These are phyloP conservation scores for Coprinellus micaceus DNA, from an alignment of 768 basidiomycete genomes.

Conservation along the genomic window DNA sequence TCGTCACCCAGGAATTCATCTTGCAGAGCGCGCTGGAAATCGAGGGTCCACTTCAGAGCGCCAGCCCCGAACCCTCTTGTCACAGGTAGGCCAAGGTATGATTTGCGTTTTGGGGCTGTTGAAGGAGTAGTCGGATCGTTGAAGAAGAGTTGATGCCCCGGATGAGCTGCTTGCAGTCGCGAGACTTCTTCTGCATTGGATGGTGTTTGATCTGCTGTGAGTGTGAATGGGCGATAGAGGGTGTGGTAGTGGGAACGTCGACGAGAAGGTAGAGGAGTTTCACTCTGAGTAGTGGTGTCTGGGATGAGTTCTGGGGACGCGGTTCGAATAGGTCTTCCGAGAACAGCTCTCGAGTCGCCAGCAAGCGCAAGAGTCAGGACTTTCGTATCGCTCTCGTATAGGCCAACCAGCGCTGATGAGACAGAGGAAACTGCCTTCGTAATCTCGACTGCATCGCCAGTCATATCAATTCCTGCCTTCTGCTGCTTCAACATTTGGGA, in stretches of 20 bases:
- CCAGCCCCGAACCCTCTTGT: slow-evolving; percentile 45
- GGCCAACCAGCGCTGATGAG: slow-evolving; percentile 41
- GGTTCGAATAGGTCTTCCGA: slow-evolving; percentile 34
- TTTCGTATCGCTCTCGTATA: slow-evolving; percentile 39
- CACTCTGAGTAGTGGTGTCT: not conserved
- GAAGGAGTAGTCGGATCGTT: slow-evolving; percentile 23
- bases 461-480: not conserved
- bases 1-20: slow-evolving; percentile 32
- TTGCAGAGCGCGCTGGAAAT: slow-evolving; percentile 33
- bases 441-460: slow-evolving; percentile 18
- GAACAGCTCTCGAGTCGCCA: slow-evolving; percentile 47
- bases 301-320: not conserved
- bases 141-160: slow-evolving; percentile 15
- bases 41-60: slow-evolving; percentile 38
- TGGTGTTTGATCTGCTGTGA: slow-evolving; percentile 37
- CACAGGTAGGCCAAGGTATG: slow-evolving; percentile 14
- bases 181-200: slow-evolving; percentile 28
- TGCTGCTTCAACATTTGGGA: not conserved
- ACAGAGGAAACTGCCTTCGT: slow-evolving; percentile 32
- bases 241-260: slow-evolving; percentile 2
- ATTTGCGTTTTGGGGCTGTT: slow-evolving; percentile 17
- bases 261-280: not conserved
- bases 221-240: slow-evolving; percentile 35
- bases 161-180: slow-evolving; percentile 29
- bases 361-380: slow-evolving; percentile 40